Evolutionary conservation across 2,329 filamentous ascomycete genomes (phyloP), one percentile per base, ranked within the genome.

Genomic region (Lasiodiplodia theobromae): DNA sequence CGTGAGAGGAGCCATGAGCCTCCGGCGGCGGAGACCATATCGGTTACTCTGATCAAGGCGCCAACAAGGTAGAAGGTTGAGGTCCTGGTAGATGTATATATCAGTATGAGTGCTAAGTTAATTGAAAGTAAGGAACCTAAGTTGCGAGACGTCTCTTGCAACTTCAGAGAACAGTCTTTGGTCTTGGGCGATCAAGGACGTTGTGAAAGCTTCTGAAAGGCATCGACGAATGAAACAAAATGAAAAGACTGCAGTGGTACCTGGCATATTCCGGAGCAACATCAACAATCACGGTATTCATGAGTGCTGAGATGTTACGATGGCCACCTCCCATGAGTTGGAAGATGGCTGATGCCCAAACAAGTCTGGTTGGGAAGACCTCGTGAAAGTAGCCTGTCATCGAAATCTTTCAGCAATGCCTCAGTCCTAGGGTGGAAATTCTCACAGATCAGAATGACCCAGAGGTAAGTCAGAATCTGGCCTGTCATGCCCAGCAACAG

Each of bases 231-330:
- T 34, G 8, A 1, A 34, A 8, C 1, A 0, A 34, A 8, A 31
- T 6, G 28, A 31, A 5, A 31, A 8, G 1, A 1, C 4, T 6
- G 16, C 11, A 12, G 31, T 4, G 31, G 16, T 54, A 65, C 62
- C 62, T 58, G 2, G 44, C 21, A 11, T 52, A 31, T 21, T 68
- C 34, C 3, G 66, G 66, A 21, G 66, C 66, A 14, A 68, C 66
- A 31, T 68, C 66, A 8, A 68, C 66, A 21, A 68, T 68, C 6
- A 68, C 56, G 3, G 66, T 68, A 23, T 68, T 68, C 54, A 68
- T 62, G 5, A 68, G 54, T 2, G 66, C 54, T 31, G 47, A 58
- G 51, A 68, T 53, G 18, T 58, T 57, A 18, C 66, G 66, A 34
- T 68, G 54, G 1, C 66, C 66, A 3, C 66, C 66, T 14, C 66